Conservation (phyloP, 2,329 filamentous ascomycete species). For the Fusarium heterosporum region DNA sequence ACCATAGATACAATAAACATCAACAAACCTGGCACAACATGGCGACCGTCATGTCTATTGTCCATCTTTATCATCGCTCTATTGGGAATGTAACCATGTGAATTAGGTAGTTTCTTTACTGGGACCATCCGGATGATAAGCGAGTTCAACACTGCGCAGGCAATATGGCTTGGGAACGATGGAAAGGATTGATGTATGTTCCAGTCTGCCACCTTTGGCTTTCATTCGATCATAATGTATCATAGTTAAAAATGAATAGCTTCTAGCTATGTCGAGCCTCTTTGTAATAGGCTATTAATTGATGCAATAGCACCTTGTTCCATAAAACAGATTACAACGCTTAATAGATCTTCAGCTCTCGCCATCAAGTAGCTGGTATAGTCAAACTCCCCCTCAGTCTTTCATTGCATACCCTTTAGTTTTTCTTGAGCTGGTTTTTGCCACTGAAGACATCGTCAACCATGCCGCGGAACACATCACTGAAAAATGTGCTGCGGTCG, state of each 20-base stretch:
- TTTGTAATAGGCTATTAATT: constrained; percentile 32
- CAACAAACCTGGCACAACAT: constrained; percentile 23
- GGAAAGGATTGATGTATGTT: constrained; percentile 29
- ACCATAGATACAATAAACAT: constrained; percentile 45
- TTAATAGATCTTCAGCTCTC: constrained; percentile 35
- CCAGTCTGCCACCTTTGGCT: constrained; percentile 29
- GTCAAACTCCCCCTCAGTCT: constrained; percentile 7
- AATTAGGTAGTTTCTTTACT: neutral
- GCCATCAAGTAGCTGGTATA: constrained; percentile 17
- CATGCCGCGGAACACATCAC: constrained; percentile 67
- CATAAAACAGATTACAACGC: constrained; percentile 41
- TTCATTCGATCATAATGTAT: constrained; percentile 32
- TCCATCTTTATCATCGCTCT: neutral
- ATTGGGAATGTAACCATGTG: neutral
- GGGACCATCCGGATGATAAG: neutral
- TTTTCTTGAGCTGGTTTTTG: constrained; percentile 24
- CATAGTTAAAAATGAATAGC: constrained; percentile 22
- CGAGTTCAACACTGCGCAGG: neutral
- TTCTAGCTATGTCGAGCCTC: constrained; percentile 20
- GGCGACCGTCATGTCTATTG: neutral
- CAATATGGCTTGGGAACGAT: neutral
- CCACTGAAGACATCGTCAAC: constrained; percentile 60
- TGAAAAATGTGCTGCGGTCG: constrained; percentile 60
- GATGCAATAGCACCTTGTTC: constrained; percentile 20
- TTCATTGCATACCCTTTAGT: constrained; percentile 13